Evolutionary conservation across 2,329 filamentous ascomycete species (phyloP), one percentile per base, ranked within the genome.

Genomic region (Pleoardoris graminearum): DNA sequence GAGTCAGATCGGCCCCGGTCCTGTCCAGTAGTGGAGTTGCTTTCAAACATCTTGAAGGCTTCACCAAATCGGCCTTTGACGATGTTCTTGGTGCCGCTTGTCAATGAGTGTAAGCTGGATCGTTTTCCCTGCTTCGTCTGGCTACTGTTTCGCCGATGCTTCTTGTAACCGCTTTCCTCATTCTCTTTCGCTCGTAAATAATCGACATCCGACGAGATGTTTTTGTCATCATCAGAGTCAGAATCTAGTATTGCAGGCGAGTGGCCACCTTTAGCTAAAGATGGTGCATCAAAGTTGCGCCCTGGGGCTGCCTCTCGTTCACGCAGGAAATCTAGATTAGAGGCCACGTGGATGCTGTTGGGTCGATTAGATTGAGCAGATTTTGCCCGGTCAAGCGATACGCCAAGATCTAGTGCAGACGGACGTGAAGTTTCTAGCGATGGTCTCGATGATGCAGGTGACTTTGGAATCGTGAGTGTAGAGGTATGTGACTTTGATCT

Each of bases 11-110:
- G 67, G 27, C 66, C 67, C 23, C 64, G 59, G 19, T 70, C 67
- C 27, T 55, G 53, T 16, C 54, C 63, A 12, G 50, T 49, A n/a
- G 57, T 35, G 39, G 55, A 56, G 53, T 79, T 82, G 21, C 78
- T 80, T 71, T 99, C 94, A 62, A 97, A 97, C 5, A 89, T 84
- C 67, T 93, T 91, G 76, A 97, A 97, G 3, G 93, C 92, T 65
- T 97, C 92, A 0, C 92, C 91, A 70, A 97, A 97, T 62, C 88
- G 91, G 21, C 91, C 90, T 4, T 86, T 87, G n/a, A 97, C 79
- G 32, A 96, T 85, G 51, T 85, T 90, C 73, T 94, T 96, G 22
- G 88, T 89, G 33, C 85, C 85, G 6, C 88, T 85, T 0, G 87
- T 85, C 49, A 88, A 81, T 1, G 81, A 83, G 11, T 83, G 82